These are phyloP conservation scores for Ophiostoma sp. DNA, from an alignment of 2,329 filamentous ascomycete genomes.

Conservation along the genomic window DNA sequence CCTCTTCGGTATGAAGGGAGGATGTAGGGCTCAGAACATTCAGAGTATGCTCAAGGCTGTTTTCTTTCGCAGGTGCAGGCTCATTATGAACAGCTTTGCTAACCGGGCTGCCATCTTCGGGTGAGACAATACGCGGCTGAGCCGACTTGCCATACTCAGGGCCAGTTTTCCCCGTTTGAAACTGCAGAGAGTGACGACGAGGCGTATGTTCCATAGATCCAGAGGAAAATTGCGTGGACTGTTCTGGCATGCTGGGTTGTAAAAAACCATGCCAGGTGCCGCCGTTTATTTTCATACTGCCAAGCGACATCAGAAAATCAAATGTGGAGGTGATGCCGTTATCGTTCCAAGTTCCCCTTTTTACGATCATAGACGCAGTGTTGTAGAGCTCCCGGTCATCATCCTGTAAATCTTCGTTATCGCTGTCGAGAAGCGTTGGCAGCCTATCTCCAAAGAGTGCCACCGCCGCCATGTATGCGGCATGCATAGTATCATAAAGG, in stretches of 20 bases:
- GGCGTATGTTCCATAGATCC: neutral
- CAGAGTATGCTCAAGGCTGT: too few species aligned
- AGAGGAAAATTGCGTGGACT: neutral
- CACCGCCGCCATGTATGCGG: constrained; percentile 54
- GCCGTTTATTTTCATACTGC: constrained; percentile 45
- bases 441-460: constrained; percentile 48
- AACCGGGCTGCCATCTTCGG: neutral
- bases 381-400: constrained; percentile 49
- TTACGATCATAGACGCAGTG: constrained; percentile 48
- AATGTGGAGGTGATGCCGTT: constrained; percentile 49
- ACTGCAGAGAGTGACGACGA: neutral
- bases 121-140: neutral
- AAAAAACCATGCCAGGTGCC: constrained; percentile 46
- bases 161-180: neutral
- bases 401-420: constrained; percentile 44
- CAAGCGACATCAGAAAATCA: constrained; percentile 53
- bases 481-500: constrained; percentile 41
- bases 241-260: constrained; percentile 33
- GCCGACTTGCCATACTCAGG: neutral
- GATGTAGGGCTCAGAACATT: constrained; percentile 44
- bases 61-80: neutral
- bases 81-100: neutral
- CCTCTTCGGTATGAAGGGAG: constrained; percentile 43
- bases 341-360: constrained; percentile 49
- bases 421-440: constrained; percentile 48